These are phyloP conservation scores for Penicillium thymicola DNA, from an alignment of 2,329 filamentous ascomycete species.

Conservation along the genomic window DNA sequence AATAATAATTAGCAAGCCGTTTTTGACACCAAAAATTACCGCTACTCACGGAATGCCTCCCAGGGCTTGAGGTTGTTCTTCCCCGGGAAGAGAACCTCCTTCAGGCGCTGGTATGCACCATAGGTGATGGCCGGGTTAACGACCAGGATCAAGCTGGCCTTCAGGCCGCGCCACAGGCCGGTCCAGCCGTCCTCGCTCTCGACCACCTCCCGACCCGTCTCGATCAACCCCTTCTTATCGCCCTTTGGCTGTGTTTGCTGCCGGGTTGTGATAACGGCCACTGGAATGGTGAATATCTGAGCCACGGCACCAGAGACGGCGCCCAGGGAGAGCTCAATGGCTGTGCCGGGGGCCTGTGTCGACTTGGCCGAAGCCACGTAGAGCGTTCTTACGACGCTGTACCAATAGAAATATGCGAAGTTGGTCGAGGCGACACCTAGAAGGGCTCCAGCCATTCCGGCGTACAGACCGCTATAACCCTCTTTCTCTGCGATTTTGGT, in stretches of 20 bases:
- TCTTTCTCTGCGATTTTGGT: slow-evolving; percentile 78
- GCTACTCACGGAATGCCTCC: slow-evolving; percentile 82
- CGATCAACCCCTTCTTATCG: slow-evolving; percentile 81
- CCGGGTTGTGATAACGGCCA: slow-evolving; percentile 90
- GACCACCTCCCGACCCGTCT: slow-evolving; percentile 84
- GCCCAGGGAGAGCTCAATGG: slow-evolving; percentile 77
- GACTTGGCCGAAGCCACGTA: slow-evolving; percentile 64
- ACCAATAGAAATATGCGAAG: slow-evolving; percentile 99
- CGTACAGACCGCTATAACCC: slow-evolving; percentile 77
- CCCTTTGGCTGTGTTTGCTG: slow-evolving; percentile 87
- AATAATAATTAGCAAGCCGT: slow-evolving; percentile 13
- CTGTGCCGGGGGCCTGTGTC: slow-evolving; percentile 67
- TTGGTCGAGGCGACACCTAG: slow-evolving; percentile 95
- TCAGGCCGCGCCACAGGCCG: slow-evolving; percentile 15
- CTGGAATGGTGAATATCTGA: slow-evolving; percentile 93
- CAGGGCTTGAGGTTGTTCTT: slow-evolving; percentile 72
- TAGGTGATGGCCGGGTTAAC: slow-evolving; percentile 68
- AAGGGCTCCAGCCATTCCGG: slow-evolving; percentile 80
- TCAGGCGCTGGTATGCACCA: slow-evolving; percentile 88
- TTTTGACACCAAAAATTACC: neutral
- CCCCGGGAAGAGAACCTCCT: slow-evolving; percentile 71
- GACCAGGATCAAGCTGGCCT: slow-evolving; percentile 20
- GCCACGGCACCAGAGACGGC: slow-evolving; percentile 86
- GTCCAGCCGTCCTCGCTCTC: slow-evolving; percentile 80
- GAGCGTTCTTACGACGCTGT: slow-evolving; percentile 77